Conservation (phyloP, 805 yeast species). For the Allodekkera sacchari region DNA sequence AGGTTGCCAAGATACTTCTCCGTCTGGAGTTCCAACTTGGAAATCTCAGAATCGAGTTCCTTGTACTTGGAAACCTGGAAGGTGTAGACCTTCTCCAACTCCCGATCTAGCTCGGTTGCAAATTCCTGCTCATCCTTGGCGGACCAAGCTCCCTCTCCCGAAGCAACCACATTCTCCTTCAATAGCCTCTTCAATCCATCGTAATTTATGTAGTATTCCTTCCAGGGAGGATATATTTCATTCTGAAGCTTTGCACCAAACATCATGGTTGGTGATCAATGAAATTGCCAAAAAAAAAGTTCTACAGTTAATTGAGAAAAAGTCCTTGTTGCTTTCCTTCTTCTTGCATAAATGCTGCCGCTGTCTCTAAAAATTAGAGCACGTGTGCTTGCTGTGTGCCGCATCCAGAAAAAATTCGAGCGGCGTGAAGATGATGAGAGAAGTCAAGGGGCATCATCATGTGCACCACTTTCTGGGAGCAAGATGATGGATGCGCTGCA, state of each 20-base stretch:
- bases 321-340: background rate
- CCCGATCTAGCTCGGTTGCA: constrained; percentile 58
- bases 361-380: too few relatives aligned
- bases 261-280: constrained; percentile 46
- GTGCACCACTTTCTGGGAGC: too few relatives aligned
- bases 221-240: constrained; percentile 88
- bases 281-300: background rate
- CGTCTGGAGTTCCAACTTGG: constrained; percentile 53
- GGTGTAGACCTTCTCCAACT: constrained; percentile 68
- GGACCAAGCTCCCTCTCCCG: constrained; percentile 38
- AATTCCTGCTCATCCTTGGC: constrained; percentile 67
- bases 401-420: too few relatives aligned
- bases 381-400: too few relatives aligned
- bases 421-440: too few relatives aligned
- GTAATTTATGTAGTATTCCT: constrained; percentile 58
- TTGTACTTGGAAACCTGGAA: constrained; percentile 65
- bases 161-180: constrained; percentile 50
- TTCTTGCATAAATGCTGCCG: too few relatives aligned
- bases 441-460: too few relatives aligned
- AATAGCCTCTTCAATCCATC: constrained; percentile 55
- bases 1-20: constrained; percentile 27
- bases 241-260: constrained; percentile 77
- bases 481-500: too few relatives aligned
- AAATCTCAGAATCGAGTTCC: constrained; percentile 56
- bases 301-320: background rate